Evolutionary conservation across 768 basidiomycete genomes (phyloP), one percentile per base, ranked within the genome.

Genomic region (Amanita brunnescens): DNA sequence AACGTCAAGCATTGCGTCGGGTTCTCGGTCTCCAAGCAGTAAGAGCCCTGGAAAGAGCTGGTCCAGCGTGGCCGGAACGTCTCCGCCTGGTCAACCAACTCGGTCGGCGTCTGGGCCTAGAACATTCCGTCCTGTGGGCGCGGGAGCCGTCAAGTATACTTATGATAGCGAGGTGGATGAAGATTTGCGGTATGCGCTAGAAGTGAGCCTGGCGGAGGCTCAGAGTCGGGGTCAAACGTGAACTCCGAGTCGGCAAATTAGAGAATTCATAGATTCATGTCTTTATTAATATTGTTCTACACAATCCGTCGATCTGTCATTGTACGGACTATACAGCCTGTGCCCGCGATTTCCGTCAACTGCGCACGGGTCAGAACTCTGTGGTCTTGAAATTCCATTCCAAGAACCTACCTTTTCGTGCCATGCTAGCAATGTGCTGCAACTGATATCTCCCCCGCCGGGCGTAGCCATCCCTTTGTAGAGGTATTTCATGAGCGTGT

Each of bases 401-500:
- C 26, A 18, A 47, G 2, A 24, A 63, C 77, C 20, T 44, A 93
- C 93, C 87, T 95, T 96, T 67, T 96, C 93, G 62, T 98, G 95
- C 95, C 95, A 97, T 12, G 83, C 87, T 37, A 95, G 62, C 30
- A 79, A 57, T n/a, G 79, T 77, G 58, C 78, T 79, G 32, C 76
- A 77, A 56, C 76, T 79, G 57, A 78, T 72, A 59, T 80, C 78
- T n/a, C 74, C 77, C 73, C 75, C 77, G 14, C 76, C 77, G 20
- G 77, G 76, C 72, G 78, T 73, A 2, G 70, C 76, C 94, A 96
- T 97, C 13, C 91, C 94, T 71, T 98, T 98, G 79, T 97, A 98
- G 13, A 98, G 72, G 62, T 95, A 98, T 64, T 94, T 95, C 95
- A 96, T 98, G 49, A 97, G 76, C 29, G 85, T 88, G 62, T 96